A percentile compares a stretch with the other conserved stretches of the same genome.
These are phyloP conservation scores for Xylaria castorea DNA, from an alignment of 495 filamentous ascomycete genomes.

Conservation along the genomic window DNA sequence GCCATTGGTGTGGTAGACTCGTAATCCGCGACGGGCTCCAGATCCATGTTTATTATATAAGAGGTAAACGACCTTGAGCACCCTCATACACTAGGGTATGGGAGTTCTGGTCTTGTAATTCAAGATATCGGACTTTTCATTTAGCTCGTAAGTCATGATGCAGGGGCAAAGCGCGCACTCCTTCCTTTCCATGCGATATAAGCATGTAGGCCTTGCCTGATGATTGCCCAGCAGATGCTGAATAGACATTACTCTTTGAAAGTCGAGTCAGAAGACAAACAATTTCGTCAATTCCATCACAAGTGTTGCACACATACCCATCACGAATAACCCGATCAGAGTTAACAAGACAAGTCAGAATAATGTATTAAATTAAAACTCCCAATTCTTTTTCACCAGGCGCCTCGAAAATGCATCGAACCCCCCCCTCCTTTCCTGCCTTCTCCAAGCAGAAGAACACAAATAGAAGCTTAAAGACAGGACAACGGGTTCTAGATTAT, in stretches of 20 bases:
- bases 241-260: not conserved
- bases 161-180: not conserved
- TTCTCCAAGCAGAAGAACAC: not conserved
- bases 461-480: not conserved
- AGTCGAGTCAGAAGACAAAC: not conserved
- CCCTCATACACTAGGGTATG: not conserved
- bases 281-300: not conserved
- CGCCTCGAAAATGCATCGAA: slow-evolving; percentile 27
- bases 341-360: not conserved
- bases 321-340: not conserved
- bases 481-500: slow-evolving; percentile 11
- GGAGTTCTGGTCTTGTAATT: not conserved
- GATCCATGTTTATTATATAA: not conserved
- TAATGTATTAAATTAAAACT: slow-evolving; percentile 10
- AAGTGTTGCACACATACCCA: not conserved
- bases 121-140: not conserved
- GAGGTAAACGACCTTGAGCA: not conserved
- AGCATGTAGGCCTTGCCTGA: not conserved
- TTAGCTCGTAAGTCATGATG: not conserved
- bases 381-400: slow-evolving; percentile 13
- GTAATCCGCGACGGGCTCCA: not conserved
- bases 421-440: not conserved
- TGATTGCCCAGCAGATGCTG: not conserved
- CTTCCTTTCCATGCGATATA: not conserved
- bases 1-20: not conserved